Evolutionary conservation across 176 grass and related monocot species (phyloP).

Genomic region (Eleusine indica): DNA sequence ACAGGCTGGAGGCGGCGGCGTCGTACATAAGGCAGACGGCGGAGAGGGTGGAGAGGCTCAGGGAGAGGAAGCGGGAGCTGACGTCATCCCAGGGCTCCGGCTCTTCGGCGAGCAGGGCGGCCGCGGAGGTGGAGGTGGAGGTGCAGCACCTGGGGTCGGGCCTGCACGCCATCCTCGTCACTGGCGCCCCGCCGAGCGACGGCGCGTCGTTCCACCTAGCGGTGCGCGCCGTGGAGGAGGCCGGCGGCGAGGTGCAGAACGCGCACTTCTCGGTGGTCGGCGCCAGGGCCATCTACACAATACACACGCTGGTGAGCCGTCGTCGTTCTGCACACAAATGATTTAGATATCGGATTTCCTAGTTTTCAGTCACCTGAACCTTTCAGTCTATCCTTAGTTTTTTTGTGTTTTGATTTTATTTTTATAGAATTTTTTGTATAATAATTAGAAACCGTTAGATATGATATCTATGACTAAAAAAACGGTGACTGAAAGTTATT

Average conservation of each 20-base stretch:
- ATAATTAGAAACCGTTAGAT: too few relatives aligned
- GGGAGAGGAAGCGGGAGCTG: conserved; percentile 67
- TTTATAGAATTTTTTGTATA: too few relatives aligned
- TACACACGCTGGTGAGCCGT: conserved; percentile 67
- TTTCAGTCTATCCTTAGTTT: too few relatives aligned
- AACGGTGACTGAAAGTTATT: too few relatives aligned
- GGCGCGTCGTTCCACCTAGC: conserved; percentile 56
- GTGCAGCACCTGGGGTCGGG: conserved; percentile 66
- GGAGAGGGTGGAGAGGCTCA: conserved; percentile 62
- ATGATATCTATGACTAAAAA: too few relatives aligned
- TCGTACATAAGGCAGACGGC: conserved; percentile 59
- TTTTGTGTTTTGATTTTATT: too few relatives aligned
- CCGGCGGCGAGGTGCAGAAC: conserved; percentile 70
- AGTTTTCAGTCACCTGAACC: too few relatives aligned
- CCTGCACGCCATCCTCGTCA: conserved; percentile 52
- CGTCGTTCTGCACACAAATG: neutral
- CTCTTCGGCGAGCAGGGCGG: neutral
- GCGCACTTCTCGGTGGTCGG: conserved; percentile 68
- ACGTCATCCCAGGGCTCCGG: conserved; percentile 8
- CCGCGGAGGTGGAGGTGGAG: conserved; percentile 48
- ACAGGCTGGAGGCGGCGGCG: conserved; percentile 59
- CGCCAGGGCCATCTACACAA: conserved; percentile 59
- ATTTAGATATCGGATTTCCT: too few relatives aligned
- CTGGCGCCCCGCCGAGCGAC: conserved; percentile 33
- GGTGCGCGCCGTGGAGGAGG: conserved; percentile 55